Base-by-base conservation (phyloP, 768 basidiomycete species). In the Clavaria fumosa region DNA sequence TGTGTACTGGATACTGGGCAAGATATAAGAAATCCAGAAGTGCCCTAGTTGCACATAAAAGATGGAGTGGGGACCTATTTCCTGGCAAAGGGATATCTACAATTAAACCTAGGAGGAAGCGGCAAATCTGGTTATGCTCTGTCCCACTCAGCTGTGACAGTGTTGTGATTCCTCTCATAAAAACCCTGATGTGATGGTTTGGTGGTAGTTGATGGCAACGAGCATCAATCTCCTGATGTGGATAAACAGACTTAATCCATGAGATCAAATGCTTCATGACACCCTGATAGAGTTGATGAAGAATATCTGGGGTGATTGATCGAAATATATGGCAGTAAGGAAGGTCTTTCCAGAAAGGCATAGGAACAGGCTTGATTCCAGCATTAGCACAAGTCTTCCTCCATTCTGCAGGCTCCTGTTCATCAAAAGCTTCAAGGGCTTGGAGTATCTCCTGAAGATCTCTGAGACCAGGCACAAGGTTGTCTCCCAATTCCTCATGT, bases 11-110 rank as follows among this genome's bases (percentile, higher is more conserved):
- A 39, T 57, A 59, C 27, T 59, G 58, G 0, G 60, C 55, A 10
- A 58, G 40, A 39, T 57, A 63, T 5, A 62, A 36, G 40, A 66
- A 67, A 41, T 68, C 59, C 0, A 64, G 43, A 0, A 64, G 20
- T 0, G 49, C 56, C 1, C 54, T 49, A 26, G 59, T 52, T 5
- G 56, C 50, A 3, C 40, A 21, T 1, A 60, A 15, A 5, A 57
- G 47, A 1, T 39, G 46, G 4, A 30, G 33, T 14, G 35, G 34
- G 0, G 31, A 34, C 2, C 32, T 24, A 9, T 48, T 48, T 34
- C 21, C 21, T 5, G 41, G 43, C 5, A 52, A 41, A 4, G 28
- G 43, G 9, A 52, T 30, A 24, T 52, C 54, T 5, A 55, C 34
- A 11, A 62, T 42, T 3, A 59, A 30, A 2, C 52, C 59, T 17